Conservation (phyloP, 1,139 yeast species). For the Komagataea norvegica region DNA sequence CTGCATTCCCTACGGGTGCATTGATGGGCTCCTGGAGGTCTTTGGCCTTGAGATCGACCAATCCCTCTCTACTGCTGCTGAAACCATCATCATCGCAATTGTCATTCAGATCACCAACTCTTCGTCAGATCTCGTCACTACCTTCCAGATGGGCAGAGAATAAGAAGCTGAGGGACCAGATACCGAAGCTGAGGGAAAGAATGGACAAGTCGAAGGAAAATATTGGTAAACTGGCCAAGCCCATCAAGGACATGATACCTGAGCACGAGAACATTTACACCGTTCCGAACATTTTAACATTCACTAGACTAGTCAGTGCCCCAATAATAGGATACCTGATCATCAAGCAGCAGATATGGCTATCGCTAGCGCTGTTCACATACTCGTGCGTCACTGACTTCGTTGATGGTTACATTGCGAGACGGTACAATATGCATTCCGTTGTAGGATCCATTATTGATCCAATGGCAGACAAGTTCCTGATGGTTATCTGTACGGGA, state of each 20-base stretch:
- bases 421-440: slow-evolving; percentile 70
- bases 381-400: slow-evolving; percentile 90
- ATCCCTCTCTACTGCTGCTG: too few species aligned
- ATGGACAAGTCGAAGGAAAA: slow-evolving; percentile 19
- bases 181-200: slow-evolving; percentile 13
- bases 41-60: neutral
- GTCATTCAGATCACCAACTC: neutral
- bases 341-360: slow-evolving; percentile 50
- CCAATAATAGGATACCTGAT: slow-evolving; percentile 83
- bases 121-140: neutral
- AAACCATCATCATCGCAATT: too few species aligned
- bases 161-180: slow-evolving; percentile 11
- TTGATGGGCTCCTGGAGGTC: too few species aligned
- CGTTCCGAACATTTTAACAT: slow-evolving; percentile 78
- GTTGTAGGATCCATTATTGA: slow-evolving; percentile 88
- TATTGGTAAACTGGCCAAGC: slow-evolving; percentile 26
- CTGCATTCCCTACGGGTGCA: too few species aligned
- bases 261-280: slow-evolving; percentile 65
- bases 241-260: slow-evolving; percentile 30
- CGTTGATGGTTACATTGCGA: slow-evolving; percentile 86
- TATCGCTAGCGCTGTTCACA: slow-evolving; percentile 68
- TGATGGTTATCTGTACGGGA: slow-evolving; percentile 82
- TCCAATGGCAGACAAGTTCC: slow-evolving; percentile 90
- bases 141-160: neutral
- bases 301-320: slow-evolving; percentile 71